Conservation (phyloP, 345 rosid genomes). For the Brassica carinata region DNA sequence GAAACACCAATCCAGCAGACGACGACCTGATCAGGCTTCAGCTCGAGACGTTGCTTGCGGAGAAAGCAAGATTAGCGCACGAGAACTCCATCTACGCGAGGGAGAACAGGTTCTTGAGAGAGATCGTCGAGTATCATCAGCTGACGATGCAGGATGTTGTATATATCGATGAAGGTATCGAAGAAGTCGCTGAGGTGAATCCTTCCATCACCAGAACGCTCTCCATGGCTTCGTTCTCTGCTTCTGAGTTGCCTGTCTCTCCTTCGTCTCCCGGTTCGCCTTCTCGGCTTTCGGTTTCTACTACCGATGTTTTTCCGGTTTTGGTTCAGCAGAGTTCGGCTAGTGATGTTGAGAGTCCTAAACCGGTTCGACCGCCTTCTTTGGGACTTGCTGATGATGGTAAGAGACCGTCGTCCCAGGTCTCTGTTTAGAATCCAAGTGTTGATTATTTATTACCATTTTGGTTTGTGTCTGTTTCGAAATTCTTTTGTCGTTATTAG, state of each 20-base stretch:
- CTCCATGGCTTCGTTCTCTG: conserved; percentile 47
- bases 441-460: background rate
- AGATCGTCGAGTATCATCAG: conserved; percentile 94
- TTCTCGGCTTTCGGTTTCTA: conserved; percentile 44
- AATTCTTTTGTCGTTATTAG: background rate
- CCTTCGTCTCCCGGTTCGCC: conserved; percentile 61
- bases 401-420: conserved; percentile 25
- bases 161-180: conserved; percentile 80
- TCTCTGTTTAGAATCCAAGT: conserved; percentile 19
- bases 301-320: conserved; percentile 36
- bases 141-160: conserved; percentile 97
- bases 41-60: conserved; percentile 92
- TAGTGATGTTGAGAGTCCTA: conserved; percentile 35
- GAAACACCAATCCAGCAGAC: conserved; percentile 67
- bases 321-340: conserved; percentile 31
- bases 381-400: conserved; percentile 32
- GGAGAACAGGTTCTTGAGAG: conserved; percentile 91
- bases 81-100: conserved; percentile 83
- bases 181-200: conserved; percentile 65
- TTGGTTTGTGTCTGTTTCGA: background rate
- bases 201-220: conserved; percentile 56
- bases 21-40: conserved; percentile 97
- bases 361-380: conserved; percentile 40
- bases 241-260: conserved; percentile 30
- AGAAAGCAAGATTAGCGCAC: conserved; percentile 90